Conservation (phyloP, 352 stramenopile species). For the Globisporangium parvum region DNA sequence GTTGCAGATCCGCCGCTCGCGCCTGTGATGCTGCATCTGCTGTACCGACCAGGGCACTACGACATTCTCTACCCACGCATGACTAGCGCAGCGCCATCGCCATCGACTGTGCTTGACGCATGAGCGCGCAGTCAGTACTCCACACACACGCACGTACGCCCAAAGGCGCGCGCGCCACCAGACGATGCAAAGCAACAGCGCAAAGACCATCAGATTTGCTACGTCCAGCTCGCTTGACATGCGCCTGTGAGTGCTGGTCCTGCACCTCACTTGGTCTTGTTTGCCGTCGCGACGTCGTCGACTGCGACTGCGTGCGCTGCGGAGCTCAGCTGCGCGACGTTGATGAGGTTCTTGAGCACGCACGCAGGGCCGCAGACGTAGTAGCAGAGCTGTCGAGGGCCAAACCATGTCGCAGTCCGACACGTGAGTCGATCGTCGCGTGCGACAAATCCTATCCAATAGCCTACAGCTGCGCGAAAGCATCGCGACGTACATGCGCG, state of each 20-base stretch:
- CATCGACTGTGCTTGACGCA: neutral
- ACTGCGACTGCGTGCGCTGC: conserved; percentile 75
- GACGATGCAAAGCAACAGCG: too few species aligned
- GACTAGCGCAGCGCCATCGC: neutral
- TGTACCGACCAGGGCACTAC: conserved; percentile 95
- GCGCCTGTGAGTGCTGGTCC: neutral
- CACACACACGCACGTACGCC: too few species aligned
- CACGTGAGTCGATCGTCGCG: conserved; percentile 8
- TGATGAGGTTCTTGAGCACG: conserved; percentile 91
- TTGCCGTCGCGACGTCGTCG: conserved; percentile 44
- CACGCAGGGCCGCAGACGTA: conserved; percentile 87
- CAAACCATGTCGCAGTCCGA: conserved; percentile 1
- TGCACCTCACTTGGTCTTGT: conserved; percentile 50
- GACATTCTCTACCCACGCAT: conserved; percentile 88
- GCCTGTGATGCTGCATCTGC: conserved; percentile 55
- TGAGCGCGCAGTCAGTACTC: neutral
- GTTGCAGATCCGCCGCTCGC: conserved; percentile 9
- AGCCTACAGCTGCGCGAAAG: neutral
- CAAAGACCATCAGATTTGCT: too few species aligned
- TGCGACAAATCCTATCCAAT: neutral
- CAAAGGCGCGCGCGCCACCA: too few species aligned
- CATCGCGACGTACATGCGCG: conserved; percentile 29
- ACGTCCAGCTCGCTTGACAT: neutral
- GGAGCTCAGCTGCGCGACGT: conserved; percentile 87
- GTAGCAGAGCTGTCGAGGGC: conserved; percentile 56